Conservation (phyloP, 164 flowering plant genomes). For the Taxillus chinensis region DNA sequence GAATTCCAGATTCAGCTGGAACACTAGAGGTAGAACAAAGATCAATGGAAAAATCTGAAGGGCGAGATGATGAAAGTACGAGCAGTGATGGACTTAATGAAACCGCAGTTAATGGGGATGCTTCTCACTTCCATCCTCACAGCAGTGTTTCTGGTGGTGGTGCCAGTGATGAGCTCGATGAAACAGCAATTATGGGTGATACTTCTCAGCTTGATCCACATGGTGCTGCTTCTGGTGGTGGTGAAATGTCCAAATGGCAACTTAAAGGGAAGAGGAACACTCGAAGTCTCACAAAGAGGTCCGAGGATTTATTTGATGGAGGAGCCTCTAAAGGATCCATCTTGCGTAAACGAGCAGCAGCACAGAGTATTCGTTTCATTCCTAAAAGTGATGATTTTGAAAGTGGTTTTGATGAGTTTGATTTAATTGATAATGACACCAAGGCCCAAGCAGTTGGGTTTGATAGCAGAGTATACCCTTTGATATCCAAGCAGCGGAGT, state of each 20-base stretch:
- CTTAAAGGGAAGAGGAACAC: slow-evolving; percentile 79
- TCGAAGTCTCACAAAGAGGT: slow-evolving; percentile 44
- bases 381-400: slow-evolving; percentile 18
- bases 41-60: slow-evolving; percentile 24
- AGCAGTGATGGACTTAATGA: slow-evolving; percentile 54
- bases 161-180: slow-evolving; percentile 50
- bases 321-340: slow-evolving; percentile 14
- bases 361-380: slow-evolving; percentile 13
- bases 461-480: slow-evolving; percentile 23
- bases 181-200: slow-evolving; percentile 27
- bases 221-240: slow-evolving; percentile 30
- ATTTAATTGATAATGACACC: slow-evolving; percentile 22
- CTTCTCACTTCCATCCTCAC: slow-evolving; percentile 28
- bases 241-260: slow-evolving; percentile 78
- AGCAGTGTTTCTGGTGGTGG: slow-evolving; percentile 30
- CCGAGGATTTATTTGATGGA: slow-evolving; percentile 21
- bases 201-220: slow-evolving; percentile 29
- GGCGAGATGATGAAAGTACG: slow-evolving; percentile 28
- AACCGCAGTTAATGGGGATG: slow-evolving; percentile 21
- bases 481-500: slow-evolving; percentile 16
- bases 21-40: slow-evolving; percentile 19
- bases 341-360: slow-evolving; percentile 14
- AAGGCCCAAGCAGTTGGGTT: slow-evolving; percentile 15
- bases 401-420: slow-evolving; percentile 27
- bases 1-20: slow-evolving; percentile 31